Conservation (phyloP, 2,329 filamentous ascomycete species). For the Calonectria naviculata region DNA sequence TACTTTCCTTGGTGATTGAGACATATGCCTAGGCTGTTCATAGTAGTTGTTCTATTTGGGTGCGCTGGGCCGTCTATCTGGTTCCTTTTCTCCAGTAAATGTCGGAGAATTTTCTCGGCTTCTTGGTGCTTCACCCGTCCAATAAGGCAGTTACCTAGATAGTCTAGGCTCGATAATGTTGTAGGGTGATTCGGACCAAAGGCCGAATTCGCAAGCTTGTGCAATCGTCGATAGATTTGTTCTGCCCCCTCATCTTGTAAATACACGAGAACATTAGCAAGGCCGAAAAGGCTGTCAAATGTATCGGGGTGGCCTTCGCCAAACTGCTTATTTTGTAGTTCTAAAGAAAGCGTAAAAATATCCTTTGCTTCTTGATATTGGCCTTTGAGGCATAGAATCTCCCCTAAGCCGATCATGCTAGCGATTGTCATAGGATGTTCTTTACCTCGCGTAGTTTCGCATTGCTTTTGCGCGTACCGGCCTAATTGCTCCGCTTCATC, state of each 20-base stretch:
- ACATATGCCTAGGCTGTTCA: no score
- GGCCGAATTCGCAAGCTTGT: neutral
- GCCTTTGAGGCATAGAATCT: neutral
- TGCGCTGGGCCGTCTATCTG: no score
- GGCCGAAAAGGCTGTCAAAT: neutral
- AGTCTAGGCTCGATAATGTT: neutral
- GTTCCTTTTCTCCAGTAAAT: no score
- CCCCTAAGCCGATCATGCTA: neutral
- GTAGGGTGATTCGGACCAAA: neutral
- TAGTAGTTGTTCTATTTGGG: no score
- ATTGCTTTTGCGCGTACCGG: neutral
- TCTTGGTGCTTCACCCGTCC: no score
- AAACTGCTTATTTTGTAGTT: neutral
- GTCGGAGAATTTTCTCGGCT: no score
- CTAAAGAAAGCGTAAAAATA: neutral
- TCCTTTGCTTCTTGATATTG: constrained; percentile 27
- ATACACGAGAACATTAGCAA: neutral
- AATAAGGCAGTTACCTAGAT: no score
- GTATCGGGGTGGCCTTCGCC: neutral
- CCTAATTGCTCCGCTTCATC: constrained; percentile 27
- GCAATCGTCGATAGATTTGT: neutral
- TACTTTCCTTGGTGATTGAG: no score
- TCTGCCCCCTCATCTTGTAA: neutral
- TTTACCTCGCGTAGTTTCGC: neutral
- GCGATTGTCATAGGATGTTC: neutral